phyloP scores from a whole-genome alignment of 83 land plant species.

The Diphasiastrum complanatum region DNA sequence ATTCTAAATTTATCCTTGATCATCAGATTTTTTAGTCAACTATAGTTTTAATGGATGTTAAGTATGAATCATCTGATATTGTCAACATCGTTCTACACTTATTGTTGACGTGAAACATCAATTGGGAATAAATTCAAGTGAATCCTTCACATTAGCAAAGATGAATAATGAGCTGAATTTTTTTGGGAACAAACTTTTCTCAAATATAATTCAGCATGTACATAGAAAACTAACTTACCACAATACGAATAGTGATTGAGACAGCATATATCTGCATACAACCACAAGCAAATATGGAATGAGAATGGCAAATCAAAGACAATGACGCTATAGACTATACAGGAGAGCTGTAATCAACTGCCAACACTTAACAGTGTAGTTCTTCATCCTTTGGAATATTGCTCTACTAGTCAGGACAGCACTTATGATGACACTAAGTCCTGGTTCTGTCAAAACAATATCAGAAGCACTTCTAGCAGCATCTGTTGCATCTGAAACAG shows the following conservation, averaged over 20 bases:
- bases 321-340: background rate
- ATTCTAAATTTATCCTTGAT: too few relatives aligned
- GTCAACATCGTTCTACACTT: too few relatives aligned
- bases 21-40: too few relatives aligned
- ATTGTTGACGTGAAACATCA: too few relatives aligned
- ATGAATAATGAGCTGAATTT: too few relatives aligned
- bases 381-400: conserved; percentile 27
- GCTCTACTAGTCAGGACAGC: conserved; percentile 24
- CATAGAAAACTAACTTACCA: background rate
- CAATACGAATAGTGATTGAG: conserved; percentile 25
- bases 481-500: conserved; percentile 25
- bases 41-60: too few relatives aligned
- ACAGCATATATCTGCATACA: conserved; percentile 23
- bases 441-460: conserved; percentile 24
- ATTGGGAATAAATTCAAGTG: too few relatives aligned
- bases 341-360: background rate
- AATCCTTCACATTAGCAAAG: too few relatives aligned
- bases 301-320: background rate
- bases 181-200: too few relatives aligned
- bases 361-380: conserved; percentile 14
- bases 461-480: conserved; percentile 30
- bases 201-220: background rate
- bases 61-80: too few relatives aligned
- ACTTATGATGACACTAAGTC: conserved; percentile 26
- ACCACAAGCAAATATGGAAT: background rate